A percentile compares a stretch with the other conserved stretches of the same genome.
Conservation (phyloP, 257 asterid species). For the Primulina eburnea region DNA sequence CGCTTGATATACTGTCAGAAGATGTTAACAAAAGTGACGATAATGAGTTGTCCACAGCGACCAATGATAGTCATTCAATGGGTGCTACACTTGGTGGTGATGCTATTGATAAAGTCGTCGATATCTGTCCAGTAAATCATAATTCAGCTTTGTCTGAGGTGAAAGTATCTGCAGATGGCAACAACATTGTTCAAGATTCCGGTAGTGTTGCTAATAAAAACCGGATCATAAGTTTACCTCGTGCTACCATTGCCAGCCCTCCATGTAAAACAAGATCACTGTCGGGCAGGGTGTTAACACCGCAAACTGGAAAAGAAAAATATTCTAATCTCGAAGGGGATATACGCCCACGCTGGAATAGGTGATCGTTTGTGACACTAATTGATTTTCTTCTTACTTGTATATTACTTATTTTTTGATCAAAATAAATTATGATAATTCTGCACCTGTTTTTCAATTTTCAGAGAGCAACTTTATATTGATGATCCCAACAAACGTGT, state of each 20-base stretch:
- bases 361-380: constrained; percentile 44
- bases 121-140: constrained; percentile 31
- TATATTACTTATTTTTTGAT: constrained; percentile 15
- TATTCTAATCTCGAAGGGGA: constrained; percentile 56
- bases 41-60: constrained; percentile 34
- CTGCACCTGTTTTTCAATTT: constrained; percentile 26
- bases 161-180: constrained; percentile 42
- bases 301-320: constrained; percentile 66
- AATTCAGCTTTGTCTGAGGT: constrained; percentile 36
- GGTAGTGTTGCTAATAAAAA: constrained; percentile 47
- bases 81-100: constrained; percentile 35
- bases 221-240: constrained; percentile 78
- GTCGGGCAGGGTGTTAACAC: constrained; percentile 41
- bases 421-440: constrained; percentile 23
- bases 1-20: constrained; percentile 30
- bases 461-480: constrained; percentile 58
- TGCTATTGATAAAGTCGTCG: constrained; percentile 33
- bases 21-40: constrained; percentile 27
- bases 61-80: constrained; percentile 32
- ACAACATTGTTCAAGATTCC: constrained; percentile 47
- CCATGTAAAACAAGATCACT: constrained; percentile 47
- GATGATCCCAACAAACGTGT: constrained; percentile 55
- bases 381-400: background rate
- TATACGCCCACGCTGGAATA: constrained; percentile 50
- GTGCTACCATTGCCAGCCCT: constrained; percentile 43